Conservation (phyloP, 1,139 yeast species). For the Sugiyamaella neomexicana region DNA sequence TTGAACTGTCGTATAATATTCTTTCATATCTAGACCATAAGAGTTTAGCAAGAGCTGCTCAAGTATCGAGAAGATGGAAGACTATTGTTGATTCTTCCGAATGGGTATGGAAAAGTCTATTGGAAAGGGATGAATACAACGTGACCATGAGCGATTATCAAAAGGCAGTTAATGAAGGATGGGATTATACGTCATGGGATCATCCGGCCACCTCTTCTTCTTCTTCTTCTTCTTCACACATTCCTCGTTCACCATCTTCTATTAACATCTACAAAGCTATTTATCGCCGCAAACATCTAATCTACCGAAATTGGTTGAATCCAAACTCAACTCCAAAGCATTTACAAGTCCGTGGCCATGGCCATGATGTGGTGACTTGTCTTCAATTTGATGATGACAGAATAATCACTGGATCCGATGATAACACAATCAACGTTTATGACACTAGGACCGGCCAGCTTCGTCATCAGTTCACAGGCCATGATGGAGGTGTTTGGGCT, state of each 20-base stretch:
- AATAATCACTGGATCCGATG: constrained; percentile 92
- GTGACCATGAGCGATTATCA: constrained; percentile 33
- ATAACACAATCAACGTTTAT: constrained; percentile 75
- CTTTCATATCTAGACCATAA: constrained; percentile 63
- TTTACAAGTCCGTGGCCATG: constrained; percentile 71
- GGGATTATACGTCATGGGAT: constrained; percentile 40
- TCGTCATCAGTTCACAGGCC: constrained; percentile 60
- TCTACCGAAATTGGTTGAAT: constrained; percentile 79
- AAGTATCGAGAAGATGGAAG: constrained; percentile 73
- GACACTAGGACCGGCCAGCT: constrained; percentile 72
- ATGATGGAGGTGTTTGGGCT: constrained; percentile 99
- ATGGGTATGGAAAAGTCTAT: constrained; percentile 42
- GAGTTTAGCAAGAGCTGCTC: constrained; percentile 61
- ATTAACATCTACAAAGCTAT: constrained; percentile 52
- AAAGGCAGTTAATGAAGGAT: constrained; percentile 37
- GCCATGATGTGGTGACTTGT: constrained; percentile 86
- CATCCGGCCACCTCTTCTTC: too few relatives aligned
- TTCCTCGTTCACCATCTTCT: constrained; percentile 17
- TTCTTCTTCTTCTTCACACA: constrained; percentile 8
- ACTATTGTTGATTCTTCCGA: constrained; percentile 58
- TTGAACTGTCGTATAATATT: constrained; percentile 73
- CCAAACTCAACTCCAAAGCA: constrained; percentile 69
- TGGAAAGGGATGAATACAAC: constrained; percentile 37
- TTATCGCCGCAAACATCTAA: constrained; percentile 65
- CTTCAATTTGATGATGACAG: constrained; percentile 89